Conservation (phyloP, 345 rosid species). For the Eucalyptus cloeziana region DNA sequence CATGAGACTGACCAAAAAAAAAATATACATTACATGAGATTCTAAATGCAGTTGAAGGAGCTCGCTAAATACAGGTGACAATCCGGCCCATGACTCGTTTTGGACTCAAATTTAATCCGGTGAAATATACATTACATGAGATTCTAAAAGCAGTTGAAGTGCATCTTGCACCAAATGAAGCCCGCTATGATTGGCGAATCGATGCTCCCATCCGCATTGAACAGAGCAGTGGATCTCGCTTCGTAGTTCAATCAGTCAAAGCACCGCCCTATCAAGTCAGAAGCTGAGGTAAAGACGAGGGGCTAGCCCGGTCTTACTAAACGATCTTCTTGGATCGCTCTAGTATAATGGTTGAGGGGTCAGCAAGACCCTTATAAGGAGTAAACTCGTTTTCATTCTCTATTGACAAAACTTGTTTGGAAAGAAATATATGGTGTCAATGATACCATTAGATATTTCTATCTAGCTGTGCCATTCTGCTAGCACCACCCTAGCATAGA, state of each 20-base stretch:
- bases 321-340: background rate
- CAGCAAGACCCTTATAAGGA: background rate
- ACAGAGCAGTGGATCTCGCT: background rate
- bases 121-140: background rate
- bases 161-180: background rate
- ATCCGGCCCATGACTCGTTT: background rate
- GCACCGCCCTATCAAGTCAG: background rate
- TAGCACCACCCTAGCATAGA: background rate
- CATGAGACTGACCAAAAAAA: no score
- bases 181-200: background rate
- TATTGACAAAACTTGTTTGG: background rate
- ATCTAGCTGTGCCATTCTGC: background rate
- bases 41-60: background rate
- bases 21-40: no score
- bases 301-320: background rate
- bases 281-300: background rate
- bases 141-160: background rate
- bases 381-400: background rate
- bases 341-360: background rate
- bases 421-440: background rate
- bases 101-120: background rate
- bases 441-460: background rate
- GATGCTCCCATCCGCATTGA: background rate
- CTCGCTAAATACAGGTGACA: background rate
- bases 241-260: background rate